Evolutionary conservation across 106 monocot genomes (phyloP).

Genomic region (Phalaenopsis aphrodite): DNA sequence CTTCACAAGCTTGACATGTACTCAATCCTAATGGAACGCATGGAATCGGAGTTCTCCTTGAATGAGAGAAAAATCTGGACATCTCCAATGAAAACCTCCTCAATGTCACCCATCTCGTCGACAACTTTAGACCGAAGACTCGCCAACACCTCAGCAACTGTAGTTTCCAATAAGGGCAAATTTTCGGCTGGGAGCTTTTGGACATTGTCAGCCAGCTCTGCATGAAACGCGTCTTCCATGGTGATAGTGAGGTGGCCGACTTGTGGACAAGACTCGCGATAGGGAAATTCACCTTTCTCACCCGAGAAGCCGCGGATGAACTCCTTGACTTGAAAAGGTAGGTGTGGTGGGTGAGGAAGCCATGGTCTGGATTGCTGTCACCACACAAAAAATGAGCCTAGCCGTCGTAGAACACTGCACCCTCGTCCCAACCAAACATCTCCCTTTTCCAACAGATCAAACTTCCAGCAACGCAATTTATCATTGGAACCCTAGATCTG

Average conservation of each 20-base stretch:
- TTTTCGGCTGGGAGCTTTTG: conserved; percentile 77
- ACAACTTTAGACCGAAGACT: conserved; percentile 81
- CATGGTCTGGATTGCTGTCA: conserved; percentile 50
- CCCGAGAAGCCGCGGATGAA: conserved; percentile 86
- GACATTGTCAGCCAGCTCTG: conserved; percentile 78
- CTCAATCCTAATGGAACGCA: conserved; percentile 68
- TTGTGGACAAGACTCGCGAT: conserved; percentile 82
- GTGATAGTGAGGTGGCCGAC: conserved; percentile 61
- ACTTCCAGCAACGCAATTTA: no score
- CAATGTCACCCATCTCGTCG: conserved; percentile 83
- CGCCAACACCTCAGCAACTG: conserved; percentile 79
- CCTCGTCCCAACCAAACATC: conserved; percentile 99
- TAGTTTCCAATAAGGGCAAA: conserved; percentile 85
- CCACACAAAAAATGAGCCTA: conserved; percentile 91
- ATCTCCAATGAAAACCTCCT: conserved; percentile 82
- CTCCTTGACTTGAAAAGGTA: conserved; percentile 95
- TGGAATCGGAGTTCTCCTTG: conserved; percentile 79
- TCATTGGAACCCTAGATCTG: no score
- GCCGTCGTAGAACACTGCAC: conserved; percentile 89
- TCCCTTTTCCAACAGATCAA: background rate
- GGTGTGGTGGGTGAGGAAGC: conserved; percentile 67
- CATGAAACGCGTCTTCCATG: conserved; percentile 78
- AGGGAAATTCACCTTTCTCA: conserved; percentile 72
- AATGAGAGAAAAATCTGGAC: conserved; percentile 88
- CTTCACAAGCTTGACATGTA: conserved; percentile 95